Evolutionary conservation across 805 yeast species (phyloP).

Genomic region (Metschnikowia peoriensis): DNA sequence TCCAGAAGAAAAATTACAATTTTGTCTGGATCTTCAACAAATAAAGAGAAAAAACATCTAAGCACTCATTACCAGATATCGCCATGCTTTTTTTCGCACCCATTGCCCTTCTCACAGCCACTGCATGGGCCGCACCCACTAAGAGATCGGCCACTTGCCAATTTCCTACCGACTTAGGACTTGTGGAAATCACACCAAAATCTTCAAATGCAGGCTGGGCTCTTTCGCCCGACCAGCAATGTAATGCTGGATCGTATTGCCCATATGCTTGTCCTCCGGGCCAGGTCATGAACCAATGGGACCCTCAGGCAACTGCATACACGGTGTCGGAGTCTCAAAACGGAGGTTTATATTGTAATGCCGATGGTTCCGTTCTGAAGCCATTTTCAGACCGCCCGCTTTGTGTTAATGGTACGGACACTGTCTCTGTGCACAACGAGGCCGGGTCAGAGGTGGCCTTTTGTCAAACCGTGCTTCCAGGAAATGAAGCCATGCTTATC

Average conservation of each 20-base stretch:
- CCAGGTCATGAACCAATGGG: slow-evolving; percentile 86
- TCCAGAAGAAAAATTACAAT: no score
- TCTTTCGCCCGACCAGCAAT: slow-evolving; percentile 67
- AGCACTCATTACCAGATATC: no score
- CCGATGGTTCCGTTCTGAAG: slow-evolving; percentile 62
- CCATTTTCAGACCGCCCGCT: slow-evolving; percentile 56
- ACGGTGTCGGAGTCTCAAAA: slow-evolving; percentile 73
- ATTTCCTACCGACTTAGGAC: slow-evolving; percentile 65
- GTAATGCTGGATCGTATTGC: slow-evolving; percentile 78
- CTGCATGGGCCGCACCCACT: slow-evolving; percentile 26
- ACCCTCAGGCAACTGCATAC: slow-evolving; percentile 68
- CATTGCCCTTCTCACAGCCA: slow-evolving; percentile 19
- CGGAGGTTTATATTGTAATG: slow-evolving; percentile 81
- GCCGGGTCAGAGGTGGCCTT: slow-evolving; percentile 67
- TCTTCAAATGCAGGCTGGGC: slow-evolving; percentile 84
- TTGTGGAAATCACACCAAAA: slow-evolving; percentile 63
- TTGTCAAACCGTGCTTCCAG: slow-evolving; percentile 92
- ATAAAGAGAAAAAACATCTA: no score
- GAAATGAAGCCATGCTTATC: slow-evolving; percentile 91
- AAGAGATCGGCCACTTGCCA: slow-evolving; percentile 49
- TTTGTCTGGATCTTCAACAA: no score
- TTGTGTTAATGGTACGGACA: slow-evolving; percentile 77
- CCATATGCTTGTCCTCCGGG: slow-evolving; percentile 94
- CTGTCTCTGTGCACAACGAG: slow-evolving; percentile 60
- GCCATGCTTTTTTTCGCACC: slow-evolving; percentile 17